These are phyloP conservation scores for Suhomyces xylopsoci DNA, from an alignment of 805 yeast species.

Conservation along the genomic window DNA sequence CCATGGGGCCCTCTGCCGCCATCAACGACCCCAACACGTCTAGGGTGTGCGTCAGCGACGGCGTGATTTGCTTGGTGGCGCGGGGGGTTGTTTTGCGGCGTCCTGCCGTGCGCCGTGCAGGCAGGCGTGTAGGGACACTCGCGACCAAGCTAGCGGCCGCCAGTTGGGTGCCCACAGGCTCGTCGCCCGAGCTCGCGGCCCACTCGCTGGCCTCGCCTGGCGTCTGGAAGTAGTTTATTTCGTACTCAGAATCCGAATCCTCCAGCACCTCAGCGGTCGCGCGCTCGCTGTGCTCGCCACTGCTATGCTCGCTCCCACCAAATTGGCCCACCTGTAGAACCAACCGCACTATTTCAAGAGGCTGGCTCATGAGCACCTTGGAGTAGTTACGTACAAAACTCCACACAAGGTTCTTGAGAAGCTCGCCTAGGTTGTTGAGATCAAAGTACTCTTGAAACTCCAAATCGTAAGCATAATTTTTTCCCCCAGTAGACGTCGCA, in stretches of 20 bases:
- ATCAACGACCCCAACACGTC: conserved; percentile 63
- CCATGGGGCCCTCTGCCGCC: conserved; percentile 69
- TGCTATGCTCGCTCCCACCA: conserved; percentile 13
- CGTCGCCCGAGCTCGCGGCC: background rate
- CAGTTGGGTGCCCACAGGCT: background rate
- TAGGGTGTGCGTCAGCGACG: conserved; percentile 57
- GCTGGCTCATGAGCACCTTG: conserved; percentile 72
- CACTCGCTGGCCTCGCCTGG: conserved; percentile 10
- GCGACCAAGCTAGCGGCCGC: background rate
- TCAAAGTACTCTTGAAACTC: conserved; percentile 69
- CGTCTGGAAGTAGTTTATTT: conserved; percentile 36
- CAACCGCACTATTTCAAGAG: conserved; percentile 79
- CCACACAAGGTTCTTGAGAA: conserved; percentile 53
- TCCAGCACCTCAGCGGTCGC: background rate
- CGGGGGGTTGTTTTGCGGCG: background rate
- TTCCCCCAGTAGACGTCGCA: conserved; percentile 17
- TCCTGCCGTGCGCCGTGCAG: background rate
- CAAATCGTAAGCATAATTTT: conserved; percentile 51
- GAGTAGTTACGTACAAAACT: conserved; percentile 68
- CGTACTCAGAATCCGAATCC: conserved; percentile 20
- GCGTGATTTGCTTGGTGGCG: conserved; percentile 39
- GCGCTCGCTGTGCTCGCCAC: background rate
- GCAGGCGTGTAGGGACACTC: background rate
- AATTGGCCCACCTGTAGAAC: conserved; percentile 79
- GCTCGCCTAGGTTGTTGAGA: conserved; percentile 51